Evolutionary conservation across 2,329 filamentous ascomycete genomes (phyloP).

Genomic region (Berkeleyomyces rouxiae): DNA sequence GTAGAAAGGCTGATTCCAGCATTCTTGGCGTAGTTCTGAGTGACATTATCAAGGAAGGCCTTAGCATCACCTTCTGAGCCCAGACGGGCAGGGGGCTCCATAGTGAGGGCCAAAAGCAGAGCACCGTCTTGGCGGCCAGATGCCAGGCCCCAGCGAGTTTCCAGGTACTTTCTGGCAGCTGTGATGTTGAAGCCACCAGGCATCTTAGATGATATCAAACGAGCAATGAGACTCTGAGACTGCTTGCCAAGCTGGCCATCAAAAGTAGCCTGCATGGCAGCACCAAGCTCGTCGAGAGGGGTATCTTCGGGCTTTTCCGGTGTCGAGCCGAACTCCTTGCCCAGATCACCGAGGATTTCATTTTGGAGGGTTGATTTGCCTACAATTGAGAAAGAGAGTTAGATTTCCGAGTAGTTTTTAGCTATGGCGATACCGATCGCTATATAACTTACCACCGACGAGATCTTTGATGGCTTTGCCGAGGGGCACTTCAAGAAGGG

Average conservation of each 20-base stretch:
- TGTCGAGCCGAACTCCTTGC: slow-evolving; percentile 95
- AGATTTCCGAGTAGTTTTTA: not conserved
- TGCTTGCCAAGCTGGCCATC: slow-evolving; percentile 97
- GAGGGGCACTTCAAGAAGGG: slow-evolving; percentile 70
- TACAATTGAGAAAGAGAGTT: slow-evolving; percentile 22
- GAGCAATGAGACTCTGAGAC: slow-evolving; percentile 79
- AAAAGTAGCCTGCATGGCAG: slow-evolving; percentile 95
- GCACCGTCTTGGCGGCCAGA: slow-evolving; percentile 81
- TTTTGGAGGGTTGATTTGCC: slow-evolving; percentile 98
- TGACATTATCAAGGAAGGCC: slow-evolving; percentile 71
- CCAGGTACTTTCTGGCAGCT: slow-evolving; percentile 82
- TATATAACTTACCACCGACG: slow-evolving; percentile 61
- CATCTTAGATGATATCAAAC: slow-evolving; percentile 97
- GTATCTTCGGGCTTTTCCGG: slow-evolving; percentile 98
- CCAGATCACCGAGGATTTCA: slow-evolving; percentile 91
- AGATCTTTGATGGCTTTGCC: slow-evolving; percentile 97
- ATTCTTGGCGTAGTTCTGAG: slow-evolving; percentile 75
- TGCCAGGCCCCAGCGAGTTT: slow-evolving; percentile 80
- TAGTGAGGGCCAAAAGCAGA: slow-evolving; percentile 73
- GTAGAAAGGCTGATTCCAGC: slow-evolving; percentile 73
- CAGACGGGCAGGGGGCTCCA: slow-evolving; percentile 78
- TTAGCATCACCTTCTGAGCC: slow-evolving; percentile 85
- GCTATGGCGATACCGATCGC: not conserved
- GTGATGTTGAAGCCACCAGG: slow-evolving; percentile 99
- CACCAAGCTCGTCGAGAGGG: slow-evolving; percentile 85